Base-by-base conservation (phyloP, 345 rosid species). In the Citrus sp. region DNA sequence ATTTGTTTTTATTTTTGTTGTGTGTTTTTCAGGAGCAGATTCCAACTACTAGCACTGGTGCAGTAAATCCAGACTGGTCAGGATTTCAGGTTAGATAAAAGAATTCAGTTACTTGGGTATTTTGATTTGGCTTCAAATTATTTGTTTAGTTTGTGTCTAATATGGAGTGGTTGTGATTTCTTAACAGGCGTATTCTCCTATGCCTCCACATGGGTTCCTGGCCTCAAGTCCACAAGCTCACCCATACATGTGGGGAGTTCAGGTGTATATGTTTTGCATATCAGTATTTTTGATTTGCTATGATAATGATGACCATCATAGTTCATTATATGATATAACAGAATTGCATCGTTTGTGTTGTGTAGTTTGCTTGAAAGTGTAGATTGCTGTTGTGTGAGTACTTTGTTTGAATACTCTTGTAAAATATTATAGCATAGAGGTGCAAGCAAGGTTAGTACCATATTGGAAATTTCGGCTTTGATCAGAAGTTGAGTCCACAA, bases 181-280 rank as follows among this genome's bases (percentile, higher is more conserved):
- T 79, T 59, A 78, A 74, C 87, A 95, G 98, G 92, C 97, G 21
- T 94, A 91, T 88, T 91, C 98, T 81, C 96, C 94, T 70, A 87
- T 95, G 76, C 98, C 96, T 61, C 97, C 98, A 19, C 99, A 90
- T 88, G 98, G 99, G 28, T 95, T 88, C 88, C 78, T 96, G 88
- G 97, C 98, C 67, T 90, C 98, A 80, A 96, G 92, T 86, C 98
- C 99, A 80, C 99, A 96, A 85, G 92, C 97, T 82, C 99, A 87
- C 77, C 98, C 99, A 76, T 96, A 96, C 79, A 94, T 96, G 99
- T 96, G 99, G 99, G 98, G 99, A 4, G 99, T 96, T 80, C 99
- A 96, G 98, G 99, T 96, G 87, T 69, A 28, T 73, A 65, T 12
- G 42, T 68, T 77, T 76, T 72, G 58, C 71, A 22, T 27, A 46